Conservation (phyloP, 2,329 filamentous ascomycete species). For the Alternaria ventricosa region DNA sequence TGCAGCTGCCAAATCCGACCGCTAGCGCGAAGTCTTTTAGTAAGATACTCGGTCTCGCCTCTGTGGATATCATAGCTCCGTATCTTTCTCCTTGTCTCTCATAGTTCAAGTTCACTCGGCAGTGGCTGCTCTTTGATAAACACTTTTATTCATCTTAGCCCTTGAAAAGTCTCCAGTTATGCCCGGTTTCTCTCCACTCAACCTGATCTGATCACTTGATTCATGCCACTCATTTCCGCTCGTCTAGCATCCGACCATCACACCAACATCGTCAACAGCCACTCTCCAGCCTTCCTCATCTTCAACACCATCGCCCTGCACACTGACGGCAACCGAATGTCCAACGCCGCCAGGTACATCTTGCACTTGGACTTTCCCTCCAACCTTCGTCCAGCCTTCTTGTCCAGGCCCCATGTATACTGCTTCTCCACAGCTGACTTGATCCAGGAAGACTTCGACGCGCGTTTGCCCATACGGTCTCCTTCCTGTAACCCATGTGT, state of each 20-base stretch:
- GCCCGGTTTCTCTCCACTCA: background rate
- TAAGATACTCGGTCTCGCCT: background rate
- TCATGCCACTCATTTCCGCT: background rate
- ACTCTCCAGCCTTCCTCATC: constrained; percentile 15
- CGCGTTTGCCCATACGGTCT: constrained; percentile 12
- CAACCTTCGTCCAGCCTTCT: constrained; percentile 19
- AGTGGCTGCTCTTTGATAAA: background rate
- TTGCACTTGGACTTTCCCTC: constrained; percentile 4
- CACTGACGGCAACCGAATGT: constrained; percentile 21
- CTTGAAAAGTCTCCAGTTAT: background rate
- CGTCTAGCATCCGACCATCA: constrained; percentile 14
- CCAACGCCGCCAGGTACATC: constrained; percentile 6
- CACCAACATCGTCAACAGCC: constrained; percentile 24
- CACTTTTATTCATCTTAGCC: background rate
- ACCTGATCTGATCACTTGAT: background rate
- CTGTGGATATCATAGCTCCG: background rate
- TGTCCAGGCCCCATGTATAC: background rate
- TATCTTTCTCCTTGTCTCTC: background rate
- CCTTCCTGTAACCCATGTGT: constrained; percentile 16
- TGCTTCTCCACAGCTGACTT: constrained; percentile 16
- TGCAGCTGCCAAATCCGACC: background rate
- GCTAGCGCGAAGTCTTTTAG: background rate
- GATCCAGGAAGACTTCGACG: constrained; percentile 25
- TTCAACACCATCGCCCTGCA: constrained; percentile 16
- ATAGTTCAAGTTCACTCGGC: background rate